These are phyloP conservation scores for Chloridella minuta DNA, from an alignment of 352 stramenopile species.

Conservation along the genomic window DNA sequence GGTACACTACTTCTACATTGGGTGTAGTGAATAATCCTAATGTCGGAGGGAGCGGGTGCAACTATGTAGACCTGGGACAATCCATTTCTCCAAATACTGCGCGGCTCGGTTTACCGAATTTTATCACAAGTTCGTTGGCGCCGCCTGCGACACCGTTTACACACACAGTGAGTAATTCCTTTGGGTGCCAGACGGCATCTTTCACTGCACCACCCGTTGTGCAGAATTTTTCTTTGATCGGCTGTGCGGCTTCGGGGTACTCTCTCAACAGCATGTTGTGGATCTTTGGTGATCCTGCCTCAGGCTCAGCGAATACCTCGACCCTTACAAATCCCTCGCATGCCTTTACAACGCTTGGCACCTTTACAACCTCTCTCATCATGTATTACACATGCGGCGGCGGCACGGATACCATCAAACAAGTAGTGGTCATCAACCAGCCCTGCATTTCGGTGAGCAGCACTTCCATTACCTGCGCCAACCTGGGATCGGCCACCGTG, in stretches of 20 bases:
- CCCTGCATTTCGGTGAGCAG: not conserved
- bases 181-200: not conserved
- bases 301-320: not conserved
- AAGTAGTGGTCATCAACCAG: not conserved
- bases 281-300: not conserved
- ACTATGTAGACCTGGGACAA: not conserved
- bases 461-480: not conserved
- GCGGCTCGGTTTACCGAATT: not conserved
- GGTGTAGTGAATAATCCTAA: not conserved
- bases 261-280: not conserved
- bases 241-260: not conserved
- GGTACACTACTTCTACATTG: not conserved
- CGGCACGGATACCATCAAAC: not conserved
- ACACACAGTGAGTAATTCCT: not conserved
- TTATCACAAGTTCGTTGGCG: not conserved
- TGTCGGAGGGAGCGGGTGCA: not conserved
- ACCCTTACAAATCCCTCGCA: not conserved
- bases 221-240: no score
- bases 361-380: not conserved
- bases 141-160: not conserved
- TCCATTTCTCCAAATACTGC: not conserved
- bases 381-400: not conserved
- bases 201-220: not conserved
- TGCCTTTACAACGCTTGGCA: not conserved
- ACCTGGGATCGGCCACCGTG: not conserved